Base-by-base conservation (phyloP, 2,329 filamentous ascomycete genomes). In the Neocucurbitaria cava region DNA sequence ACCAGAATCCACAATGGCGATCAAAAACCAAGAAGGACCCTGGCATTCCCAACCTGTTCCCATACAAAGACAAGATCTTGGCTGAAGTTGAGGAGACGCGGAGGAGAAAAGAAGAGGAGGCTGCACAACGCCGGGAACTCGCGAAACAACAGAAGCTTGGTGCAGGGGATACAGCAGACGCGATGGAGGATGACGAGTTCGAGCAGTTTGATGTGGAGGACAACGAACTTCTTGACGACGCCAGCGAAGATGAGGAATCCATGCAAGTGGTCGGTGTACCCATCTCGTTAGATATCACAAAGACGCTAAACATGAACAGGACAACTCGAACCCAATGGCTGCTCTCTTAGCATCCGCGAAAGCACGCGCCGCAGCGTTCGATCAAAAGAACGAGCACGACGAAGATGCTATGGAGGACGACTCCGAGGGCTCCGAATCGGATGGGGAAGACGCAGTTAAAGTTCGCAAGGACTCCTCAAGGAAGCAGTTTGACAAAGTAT, bases 11-110 rank as follows among this genome's bases (percentile, higher is more conserved):
- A 30, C 87, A 96, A 91, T 98, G 95, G 92, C 87, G 90, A 66
- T 93, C 92, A 55, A 91, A 92, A 76, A 76, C 96, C 65, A 98
- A 97, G 86, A 99, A 98, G 81, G 95, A 99, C 70, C 95, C 94
- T 21, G 95, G 95, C 44, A 97, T 99, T 59, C 95, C 95, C 36
- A 99, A 98, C 73, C 80, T 97, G 31, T 99, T 97, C 80, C 95
- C 95, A 0, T 97, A 95, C 83, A 99, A 99, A 81, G 93, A 97
- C 76, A 93, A 90, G 82, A 85, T 99, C 24, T 85, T 99, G 30
- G 87, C 93, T 54, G 92, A 99, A 78, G 96, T 99, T 67, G 95
- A 99, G 79, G 91, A 96, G 79, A 89, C 87, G 68, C 89, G 89
- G 72, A 81, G 89, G 64, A 81, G 85, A 75, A 97, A 94, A 81